A percentile compares a stretch with the other conserved stretches of the same genome.
These are phyloP conservation scores for Boletus austroedulis DNA, from an alignment of 1,284 basidiomycete species.

Conservation along the genomic window DNA sequence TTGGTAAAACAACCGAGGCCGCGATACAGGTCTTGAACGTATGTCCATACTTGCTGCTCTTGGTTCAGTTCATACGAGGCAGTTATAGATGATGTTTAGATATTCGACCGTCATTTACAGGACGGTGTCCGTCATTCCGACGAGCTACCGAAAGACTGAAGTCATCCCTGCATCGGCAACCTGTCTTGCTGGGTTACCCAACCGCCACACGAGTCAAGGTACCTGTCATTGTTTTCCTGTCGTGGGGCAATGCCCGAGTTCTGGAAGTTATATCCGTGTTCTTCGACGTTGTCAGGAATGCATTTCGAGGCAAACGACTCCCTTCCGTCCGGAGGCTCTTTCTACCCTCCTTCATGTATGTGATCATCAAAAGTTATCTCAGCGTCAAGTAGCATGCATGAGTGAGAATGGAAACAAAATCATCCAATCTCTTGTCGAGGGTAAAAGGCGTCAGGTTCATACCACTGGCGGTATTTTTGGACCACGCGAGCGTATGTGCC, in stretches of 20 bases:
- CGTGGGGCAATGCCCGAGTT: background rate
- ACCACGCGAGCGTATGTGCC: background rate
- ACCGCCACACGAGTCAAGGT: constrained; percentile 35
- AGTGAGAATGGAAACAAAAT: constrained; percentile 7
- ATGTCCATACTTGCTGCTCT: constrained; percentile 4
- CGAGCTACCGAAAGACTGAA: constrained; percentile 2
- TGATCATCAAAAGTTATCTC: constrained; percentile 36
- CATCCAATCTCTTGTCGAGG: constrained; percentile 10
- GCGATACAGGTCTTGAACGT: constrained; percentile 1
- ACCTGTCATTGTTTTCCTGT: background rate
- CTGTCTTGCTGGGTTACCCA: constrained; percentile 35
- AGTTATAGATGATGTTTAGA: background rate
- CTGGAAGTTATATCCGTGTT: constrained; percentile 1
- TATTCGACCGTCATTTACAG: constrained; percentile 14
- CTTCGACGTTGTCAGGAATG: constrained; percentile 25
- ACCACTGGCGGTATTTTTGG: constrained; percentile 5
- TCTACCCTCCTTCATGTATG: constrained; percentile 30
- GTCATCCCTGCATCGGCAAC: constrained; percentile 32
- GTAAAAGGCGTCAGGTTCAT: constrained; percentile 3
- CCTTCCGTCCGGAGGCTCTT: constrained; percentile 31
- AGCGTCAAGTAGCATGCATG: constrained; percentile 28
- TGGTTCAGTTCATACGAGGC: constrained; percentile 10
- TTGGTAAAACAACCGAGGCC: background rate
- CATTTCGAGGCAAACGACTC: constrained; percentile 27
- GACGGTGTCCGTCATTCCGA: constrained; percentile 25